These are phyloP conservation scores for Boletus reticulatus DNA, from an alignment of 768 basidiomycete genomes.

Conservation along the genomic window DNA sequence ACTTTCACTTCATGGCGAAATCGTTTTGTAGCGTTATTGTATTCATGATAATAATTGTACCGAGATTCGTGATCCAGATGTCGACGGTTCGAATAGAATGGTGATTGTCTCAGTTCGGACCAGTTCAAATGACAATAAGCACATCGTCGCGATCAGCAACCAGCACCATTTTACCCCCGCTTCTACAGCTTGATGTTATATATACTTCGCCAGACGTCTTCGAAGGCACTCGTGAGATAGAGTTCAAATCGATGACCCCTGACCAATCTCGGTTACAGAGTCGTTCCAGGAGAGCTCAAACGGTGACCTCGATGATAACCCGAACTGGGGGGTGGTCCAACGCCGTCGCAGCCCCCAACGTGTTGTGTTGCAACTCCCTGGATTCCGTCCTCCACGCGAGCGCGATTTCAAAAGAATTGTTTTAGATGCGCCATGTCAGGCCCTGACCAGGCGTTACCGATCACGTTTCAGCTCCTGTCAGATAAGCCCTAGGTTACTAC, in stretches of 20 bases:
- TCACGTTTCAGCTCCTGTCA: conserved; percentile 13
- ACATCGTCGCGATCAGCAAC: conserved; percentile 1
- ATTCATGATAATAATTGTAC: background rate
- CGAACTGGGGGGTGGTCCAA: background rate
- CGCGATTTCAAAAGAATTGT: background rate
- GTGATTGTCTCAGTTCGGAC: conserved; percentile 3
- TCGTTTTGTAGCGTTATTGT: too few relatives aligned
- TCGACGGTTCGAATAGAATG: background rate
- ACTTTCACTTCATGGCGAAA: background rate
- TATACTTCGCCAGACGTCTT: background rate
- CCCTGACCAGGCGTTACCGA: too few relatives aligned
- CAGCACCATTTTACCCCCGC: background rate
- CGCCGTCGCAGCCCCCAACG: background rate
- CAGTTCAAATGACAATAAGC: background rate
- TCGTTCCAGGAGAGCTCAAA: background rate
- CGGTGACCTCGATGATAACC: background rate
- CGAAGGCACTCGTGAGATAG: background rate
- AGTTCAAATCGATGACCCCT: background rate
- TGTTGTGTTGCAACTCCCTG: too few relatives aligned
- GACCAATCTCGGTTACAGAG: background rate
- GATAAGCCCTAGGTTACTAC: conserved; percentile 5
- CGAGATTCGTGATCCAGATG: background rate
- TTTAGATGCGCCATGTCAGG: background rate
- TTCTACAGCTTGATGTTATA: background rate
- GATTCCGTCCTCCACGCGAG: too few relatives aligned